phyloP scores from a whole-genome alignment of 768 basidiomycete species.

The Xerocomus potaroensis region DNA sequence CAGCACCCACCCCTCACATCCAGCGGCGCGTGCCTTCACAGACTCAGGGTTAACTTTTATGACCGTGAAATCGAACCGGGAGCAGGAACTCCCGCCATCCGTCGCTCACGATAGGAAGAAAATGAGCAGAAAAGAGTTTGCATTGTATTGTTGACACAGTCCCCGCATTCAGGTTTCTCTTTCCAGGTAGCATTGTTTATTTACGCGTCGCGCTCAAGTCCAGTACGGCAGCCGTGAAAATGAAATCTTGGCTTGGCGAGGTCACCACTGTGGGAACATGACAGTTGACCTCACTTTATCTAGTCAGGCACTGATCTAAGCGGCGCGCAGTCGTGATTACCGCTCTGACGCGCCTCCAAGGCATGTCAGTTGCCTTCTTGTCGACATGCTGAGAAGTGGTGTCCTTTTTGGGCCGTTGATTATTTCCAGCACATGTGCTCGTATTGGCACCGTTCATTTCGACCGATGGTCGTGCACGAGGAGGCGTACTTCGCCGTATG shows the following conservation, averaged over 20 bases:
- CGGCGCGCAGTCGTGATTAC: slow-evolving; percentile 22
- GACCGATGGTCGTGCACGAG: slow-evolving; percentile 16
- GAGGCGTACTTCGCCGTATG: slow-evolving; percentile 11
- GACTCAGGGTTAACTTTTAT: slow-evolving; percentile 18
- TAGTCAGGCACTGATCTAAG: slow-evolving; percentile 27
- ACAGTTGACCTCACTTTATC: slow-evolving; percentile 22
- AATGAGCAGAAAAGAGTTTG: not conserved
- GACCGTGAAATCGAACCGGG: slow-evolving; percentile 3
- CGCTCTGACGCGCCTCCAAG: slow-evolving; percentile 22
- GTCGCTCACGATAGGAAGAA: not conserved
- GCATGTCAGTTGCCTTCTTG: slow-evolving; percentile 21
- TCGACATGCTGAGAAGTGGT: slow-evolving; percentile 8
- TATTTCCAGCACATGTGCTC: slow-evolving; percentile 24
- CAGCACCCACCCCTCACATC: slow-evolving; percentile 2
- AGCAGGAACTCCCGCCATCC: not conserved
- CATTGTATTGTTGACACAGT: slow-evolving; percentile 1
- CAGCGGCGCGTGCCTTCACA: slow-evolving; percentile 6
- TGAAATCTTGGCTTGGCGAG: slow-evolving; percentile 22
- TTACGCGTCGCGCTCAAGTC: slow-evolving; percentile 15
- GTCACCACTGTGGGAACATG: slow-evolving; percentile 17
- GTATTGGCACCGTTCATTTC: slow-evolving; percentile 21
- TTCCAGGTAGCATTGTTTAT: slow-evolving; percentile 8
- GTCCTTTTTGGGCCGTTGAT: slow-evolving; percentile 13
- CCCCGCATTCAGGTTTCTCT: slow-evolving; percentile 4
- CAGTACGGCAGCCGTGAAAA: slow-evolving; percentile 17